A percentile compares a stretch with the other conserved stretches of the same genome.
phyloP scores from a whole-genome alignment of 805 yeast genomes.

The Metschnikowia koreensis region DNA sequence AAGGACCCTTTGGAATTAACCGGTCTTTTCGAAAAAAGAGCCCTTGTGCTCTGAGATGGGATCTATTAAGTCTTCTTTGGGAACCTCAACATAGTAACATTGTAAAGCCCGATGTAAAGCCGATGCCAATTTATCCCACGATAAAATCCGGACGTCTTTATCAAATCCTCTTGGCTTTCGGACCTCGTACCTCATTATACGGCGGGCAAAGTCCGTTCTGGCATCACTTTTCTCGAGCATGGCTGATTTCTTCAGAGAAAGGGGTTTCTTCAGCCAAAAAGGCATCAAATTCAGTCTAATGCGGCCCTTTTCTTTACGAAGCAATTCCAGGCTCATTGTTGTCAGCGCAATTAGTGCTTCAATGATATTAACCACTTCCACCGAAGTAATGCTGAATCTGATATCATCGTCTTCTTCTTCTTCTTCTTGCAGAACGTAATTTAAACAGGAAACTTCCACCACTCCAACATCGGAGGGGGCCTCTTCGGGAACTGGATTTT shows the following conservation, averaged over 20 bases:
- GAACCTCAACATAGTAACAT: slow-evolving; percentile 62
- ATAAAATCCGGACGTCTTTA: slow-evolving; percentile 60
- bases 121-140: slow-evolving; percentile 58
- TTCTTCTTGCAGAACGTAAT: slow-evolving; percentile 37
- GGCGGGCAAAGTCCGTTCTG: slow-evolving; percentile 51
- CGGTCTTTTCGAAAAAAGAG: background rate
- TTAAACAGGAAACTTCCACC: slow-evolving; percentile 60
- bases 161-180: slow-evolving; percentile 69
- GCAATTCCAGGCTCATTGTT: slow-evolving; percentile 45
- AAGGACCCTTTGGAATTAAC: background rate
- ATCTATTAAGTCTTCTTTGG: slow-evolving; percentile 21
- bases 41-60: background rate
- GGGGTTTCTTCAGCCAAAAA: slow-evolving; percentile 62
- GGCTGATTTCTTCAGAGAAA: slow-evolving; percentile 43
- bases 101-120: slow-evolving; percentile 64
- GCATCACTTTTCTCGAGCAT: slow-evolving; percentile 7
- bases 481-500: slow-evolving; percentile 43
- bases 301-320: slow-evolving; percentile 64
- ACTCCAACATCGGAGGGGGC: slow-evolving; percentile 44
- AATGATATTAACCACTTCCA: slow-evolving; percentile 64
- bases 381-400: slow-evolving; percentile 56
- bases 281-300: slow-evolving; percentile 65
- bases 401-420: slow-evolving; percentile 20
- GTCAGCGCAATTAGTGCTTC: slow-evolving; percentile 57
- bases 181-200: slow-evolving; percentile 61